Base-by-base conservation (phyloP, 2,329 filamentous ascomycete genomes). In the Xenosphaeropsis pyriputrescens region DNA sequence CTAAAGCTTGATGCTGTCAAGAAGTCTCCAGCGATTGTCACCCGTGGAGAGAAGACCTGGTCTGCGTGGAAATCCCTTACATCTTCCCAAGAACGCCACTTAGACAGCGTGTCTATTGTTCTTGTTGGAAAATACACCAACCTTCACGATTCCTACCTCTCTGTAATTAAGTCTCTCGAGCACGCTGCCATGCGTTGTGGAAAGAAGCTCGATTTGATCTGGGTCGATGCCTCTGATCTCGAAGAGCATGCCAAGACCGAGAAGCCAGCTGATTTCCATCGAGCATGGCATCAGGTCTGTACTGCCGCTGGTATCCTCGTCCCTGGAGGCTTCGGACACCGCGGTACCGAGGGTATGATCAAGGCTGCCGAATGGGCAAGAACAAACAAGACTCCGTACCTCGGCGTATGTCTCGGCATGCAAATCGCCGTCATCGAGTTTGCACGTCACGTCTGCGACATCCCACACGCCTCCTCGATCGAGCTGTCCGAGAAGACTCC, bases 61-160 rank as follows among this genome's bases (percentile, higher is more conserved):
- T 58, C 72, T 5, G 67, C 79, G 47, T 96, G 89, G 89, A 78
- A 78, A 52, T 63, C 63, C 22, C 70, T 84, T 6, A 82, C 85
- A 5, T 68, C 70, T 6, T 70, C 73, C 14, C 72, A 83, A 51
- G 70, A 79, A 39, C 72, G 75, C 42, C 65, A 79, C 36, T 68
- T 72, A 40, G 78, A 85, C 32, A 67, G 71, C 1, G 79, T 96
- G 41, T 70, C 71, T 31, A 93, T 98, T 55, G 85, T 76, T 7
- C 66, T 98, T 11, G 88, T 96, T 9, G 91, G 91, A 48, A 96
- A 96, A 61, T 98, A 98, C 57, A 79, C 78, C 16, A 74, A 75
- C 38, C 73, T 89, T 4, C 77, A 86, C 39, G 89, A 96, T 57
- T 80, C 84, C 4, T 96, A 95, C 53, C 70, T 93, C 35, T 81